Base-by-base conservation (phyloP, 768 basidiomycete species). In the Agrocybe pediades region DNA sequence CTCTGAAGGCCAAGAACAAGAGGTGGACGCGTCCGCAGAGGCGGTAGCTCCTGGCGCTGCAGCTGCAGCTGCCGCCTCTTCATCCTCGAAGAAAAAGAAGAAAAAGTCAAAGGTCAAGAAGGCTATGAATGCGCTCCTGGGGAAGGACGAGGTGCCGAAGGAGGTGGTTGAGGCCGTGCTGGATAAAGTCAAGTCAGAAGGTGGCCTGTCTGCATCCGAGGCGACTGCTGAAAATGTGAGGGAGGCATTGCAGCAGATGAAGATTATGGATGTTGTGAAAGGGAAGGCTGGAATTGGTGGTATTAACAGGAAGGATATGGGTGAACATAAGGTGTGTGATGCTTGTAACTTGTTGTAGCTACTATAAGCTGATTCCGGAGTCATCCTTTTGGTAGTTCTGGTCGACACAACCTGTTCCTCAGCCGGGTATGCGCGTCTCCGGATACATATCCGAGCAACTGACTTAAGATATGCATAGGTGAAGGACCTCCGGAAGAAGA, bases 331-430 rank as follows among this genome's bases (percentile, higher is more conserved):
- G 78, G 95, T 92, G 60, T 49, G 77, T 67, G 24, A 16, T 45
- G 49, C 36, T 23, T 9, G 8, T 48, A 46, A 11, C 5, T 48
- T 52, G 20, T 46, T 39, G 40, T n/a, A 9, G 17, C n/a, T 42
- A 9, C 26, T 15, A 33, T 24, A 25, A 39, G n/a, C 17, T 29
- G 4, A 24, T 30, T 40, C 20, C 20, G 19, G 19, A 56, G 9
- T 44, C 24, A 9, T 6, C 8, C 7, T 27, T 25, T 27, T 36
- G 51, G 9, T 54, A 93, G 95, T 99, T 99, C 73, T 98, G 97
- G 97, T 84, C 78, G 27, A 98, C 96, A 6, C 97, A 99, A 69
- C 97, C 97, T 2, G 97, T 99, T 6, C 90, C 93, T n/a, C 92
- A 95, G 65, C 71, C 84, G 51, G 90, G 90, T 86, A 63, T 61